Evolutionary conservation across 2,329 filamentous ascomycete species (phyloP).

Genomic region (Sphaerostilbella broomeana): DNA sequence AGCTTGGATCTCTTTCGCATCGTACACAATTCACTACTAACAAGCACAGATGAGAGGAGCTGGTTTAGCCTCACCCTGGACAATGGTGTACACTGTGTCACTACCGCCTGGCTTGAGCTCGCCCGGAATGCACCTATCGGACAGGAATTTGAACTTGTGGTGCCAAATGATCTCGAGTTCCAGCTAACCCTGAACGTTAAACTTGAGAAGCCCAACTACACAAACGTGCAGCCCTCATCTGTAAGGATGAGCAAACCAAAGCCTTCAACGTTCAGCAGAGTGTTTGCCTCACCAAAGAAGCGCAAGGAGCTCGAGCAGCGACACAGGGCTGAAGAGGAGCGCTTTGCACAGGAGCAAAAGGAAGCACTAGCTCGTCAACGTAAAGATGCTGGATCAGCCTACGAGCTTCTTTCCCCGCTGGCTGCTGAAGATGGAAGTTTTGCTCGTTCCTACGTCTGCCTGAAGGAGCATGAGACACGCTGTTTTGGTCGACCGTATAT

Average conservation of each 20-base stretch:
- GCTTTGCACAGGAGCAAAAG: conserved; percentile 55
- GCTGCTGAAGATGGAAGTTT: conserved; percentile 92
- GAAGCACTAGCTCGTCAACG: conserved; percentile 59
- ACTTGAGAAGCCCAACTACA: conserved; percentile 70
- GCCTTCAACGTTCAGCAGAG: conserved; percentile 80
- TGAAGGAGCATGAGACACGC: conserved; percentile 83
- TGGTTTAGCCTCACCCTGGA: conserved; percentile 97
- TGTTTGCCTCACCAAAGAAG: conserved; percentile 94
- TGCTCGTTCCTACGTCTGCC: conserved; percentile 83
- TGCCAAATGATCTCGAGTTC: conserved; percentile 97
- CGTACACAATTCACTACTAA: conserved; percentile 19
- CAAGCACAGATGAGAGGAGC: conserved; percentile 65
- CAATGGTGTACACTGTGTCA: conserved; percentile 96
- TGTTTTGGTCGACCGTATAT: conserved; percentile 85
- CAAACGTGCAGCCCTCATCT: conserved; percentile 49
- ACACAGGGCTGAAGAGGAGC: conserved; percentile 76
- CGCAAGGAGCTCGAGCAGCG: conserved; percentile 87
- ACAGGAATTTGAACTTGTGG: conserved; percentile 96
- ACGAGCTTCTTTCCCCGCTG: conserved; percentile 79
- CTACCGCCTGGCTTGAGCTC: conserved; percentile 89
- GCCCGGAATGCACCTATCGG: conserved; percentile 89
- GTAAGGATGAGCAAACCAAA: conserved; percentile 61
- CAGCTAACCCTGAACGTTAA: conserved; percentile 96
- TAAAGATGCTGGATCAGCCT: conserved; percentile 62
- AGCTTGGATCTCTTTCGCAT: conserved; percentile 28